phyloP scores from a whole-genome alignment of 495 filamentous ascomycete genomes.

The Penicillium nucicola region DNA sequence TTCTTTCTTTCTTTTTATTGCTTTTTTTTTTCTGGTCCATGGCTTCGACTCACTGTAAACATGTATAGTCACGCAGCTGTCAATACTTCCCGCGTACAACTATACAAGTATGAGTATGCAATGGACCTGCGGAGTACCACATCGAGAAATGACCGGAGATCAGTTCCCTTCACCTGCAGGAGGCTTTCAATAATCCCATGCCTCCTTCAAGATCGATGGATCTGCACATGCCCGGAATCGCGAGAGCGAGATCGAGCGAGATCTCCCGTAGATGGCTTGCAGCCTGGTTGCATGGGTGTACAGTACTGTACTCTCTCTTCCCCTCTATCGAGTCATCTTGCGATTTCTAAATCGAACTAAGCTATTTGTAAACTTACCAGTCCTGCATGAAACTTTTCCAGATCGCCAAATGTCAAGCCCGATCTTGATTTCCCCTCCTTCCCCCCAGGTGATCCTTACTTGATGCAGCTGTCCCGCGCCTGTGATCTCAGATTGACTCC shows the following conservation, averaged over 20 bases:
- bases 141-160: not conserved
- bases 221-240: not conserved
- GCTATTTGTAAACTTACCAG: not conserved
- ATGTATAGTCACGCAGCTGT: not conserved
- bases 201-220: not conserved
- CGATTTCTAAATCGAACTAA: not conserved
- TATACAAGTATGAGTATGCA: not conserved
- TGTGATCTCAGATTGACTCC: constrained; percentile 14
- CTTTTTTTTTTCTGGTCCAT: too few species aligned
- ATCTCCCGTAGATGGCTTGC: constrained; percentile 2
- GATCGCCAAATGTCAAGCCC: constrained; percentile 3
- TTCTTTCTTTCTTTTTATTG: too few species aligned
- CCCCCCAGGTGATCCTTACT: constrained; percentile 8
- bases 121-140: too few species aligned
- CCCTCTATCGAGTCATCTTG: not conserved
- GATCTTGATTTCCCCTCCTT: constrained; percentile 17
- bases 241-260: not conserved
- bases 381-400: not conserved
- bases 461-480: constrained; percentile 1
- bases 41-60: too few species aligned
- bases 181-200: not conserved
- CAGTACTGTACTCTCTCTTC: too few species aligned
- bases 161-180: not conserved
- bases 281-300: not conserved
- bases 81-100: not conserved